Base-by-base conservation (phyloP, 129 eudicot species). In the Ambrosia artemisiifolia region DNA sequence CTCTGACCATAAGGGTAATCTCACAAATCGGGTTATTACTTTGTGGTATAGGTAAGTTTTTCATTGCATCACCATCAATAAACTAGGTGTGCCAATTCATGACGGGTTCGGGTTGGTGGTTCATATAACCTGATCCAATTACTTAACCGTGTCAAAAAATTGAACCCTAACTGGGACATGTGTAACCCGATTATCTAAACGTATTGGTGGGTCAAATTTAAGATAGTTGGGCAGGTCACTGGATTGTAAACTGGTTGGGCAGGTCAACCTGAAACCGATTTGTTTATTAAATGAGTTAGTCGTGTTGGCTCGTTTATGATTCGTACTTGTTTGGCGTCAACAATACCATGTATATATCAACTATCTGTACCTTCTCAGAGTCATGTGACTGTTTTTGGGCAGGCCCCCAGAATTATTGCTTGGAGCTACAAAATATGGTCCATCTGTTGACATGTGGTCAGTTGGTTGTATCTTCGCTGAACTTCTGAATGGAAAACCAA, bases 381-480 rank as follows among this genome's bases (percentile, higher is more conserved):
- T 67, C 42, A 57, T 68, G 30, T 56, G 62, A 67, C 38, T 66
- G 53, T 33, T 59, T 72, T 78, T 83, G 57, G 67, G 40, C 81
- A 93, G 98, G 79, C 98, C 98, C 78, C 98, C 98, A 56, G 98
- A 93, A 78, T 87, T 89, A 87, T 87, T 94, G 71, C 96, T 94
- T 69, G 98, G 98, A 76, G 92, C 88, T 70, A 94, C 98, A 42
- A 90, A 75, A 78, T 94, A 94, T 77, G 96, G 96, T 67, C 96
- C 98, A 38, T 86, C 96, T 78, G 96, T 94, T 70, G 98, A 94
- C 83, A 85, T 94, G 92, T 93, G 98, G 96, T 89, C 96, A 63
- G 96, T 90, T 73, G 98, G 98, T 30, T 93, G 98, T 66, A 85
- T 93, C 46, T 93, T 93, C 76, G 98, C 95, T 69, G 98, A 93